Percentiles rank a stretch among this genome's conserved stretches.
Conservation (phyloP, 2,329 filamentous ascomycete genomes). For the Penicillium freii region DNA sequence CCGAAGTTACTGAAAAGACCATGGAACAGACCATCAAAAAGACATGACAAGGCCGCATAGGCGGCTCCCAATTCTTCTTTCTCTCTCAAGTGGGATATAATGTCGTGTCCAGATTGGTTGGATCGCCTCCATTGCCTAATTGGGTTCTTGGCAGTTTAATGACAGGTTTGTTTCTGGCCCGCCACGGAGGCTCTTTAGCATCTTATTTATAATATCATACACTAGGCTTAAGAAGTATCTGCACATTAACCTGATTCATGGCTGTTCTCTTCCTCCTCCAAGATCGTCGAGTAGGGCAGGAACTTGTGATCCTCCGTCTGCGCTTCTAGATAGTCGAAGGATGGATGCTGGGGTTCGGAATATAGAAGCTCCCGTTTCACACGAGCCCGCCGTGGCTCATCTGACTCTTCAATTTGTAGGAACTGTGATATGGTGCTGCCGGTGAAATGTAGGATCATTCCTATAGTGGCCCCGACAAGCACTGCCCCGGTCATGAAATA, state of each 20-base stretch:
- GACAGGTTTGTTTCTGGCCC: background rate
- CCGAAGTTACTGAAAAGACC: no score
- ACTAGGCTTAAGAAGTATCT: background rate
- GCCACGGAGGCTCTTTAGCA: background rate
- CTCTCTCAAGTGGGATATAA: background rate
- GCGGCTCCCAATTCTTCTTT: no score
- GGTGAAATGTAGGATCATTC: conserved; percentile 57
- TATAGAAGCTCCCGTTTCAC: conserved; percentile 6
- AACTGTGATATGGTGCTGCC: conserved; percentile 56
- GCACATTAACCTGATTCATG: conserved; percentile 15
- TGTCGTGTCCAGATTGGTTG: background rate
- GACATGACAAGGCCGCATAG: no score
- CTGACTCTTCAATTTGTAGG: conserved; percentile 33
- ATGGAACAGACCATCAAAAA: no score
- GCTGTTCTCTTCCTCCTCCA: conserved; percentile 35
- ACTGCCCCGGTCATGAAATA: conserved; percentile 52
- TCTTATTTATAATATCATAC: background rate
- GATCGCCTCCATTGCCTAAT: background rate
- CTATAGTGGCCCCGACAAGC: conserved; percentile 64
- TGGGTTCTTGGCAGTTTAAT: background rate
- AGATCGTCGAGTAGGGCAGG: conserved; percentile 26
- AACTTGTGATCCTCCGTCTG: conserved; percentile 14
- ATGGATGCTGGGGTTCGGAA: background rate
- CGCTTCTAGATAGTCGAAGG: conserved; percentile 18
- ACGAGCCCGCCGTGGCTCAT: background rate